Conservation (phyloP, 139 green algal genomes). For the Chlamydomonas eustigma region DNA sequence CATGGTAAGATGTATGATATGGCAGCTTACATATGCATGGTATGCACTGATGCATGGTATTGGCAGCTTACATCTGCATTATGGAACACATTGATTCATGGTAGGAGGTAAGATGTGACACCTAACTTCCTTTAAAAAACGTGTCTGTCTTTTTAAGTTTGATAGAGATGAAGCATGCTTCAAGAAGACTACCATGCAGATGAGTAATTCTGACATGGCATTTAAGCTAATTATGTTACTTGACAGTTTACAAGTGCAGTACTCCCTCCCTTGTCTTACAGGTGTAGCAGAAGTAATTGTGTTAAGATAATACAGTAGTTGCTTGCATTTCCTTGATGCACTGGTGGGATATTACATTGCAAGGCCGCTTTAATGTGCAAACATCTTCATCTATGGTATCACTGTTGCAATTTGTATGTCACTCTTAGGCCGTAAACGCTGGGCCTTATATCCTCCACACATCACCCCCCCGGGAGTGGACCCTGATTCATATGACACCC, state of each 20-base stretch:
- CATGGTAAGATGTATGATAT: slow-evolving; percentile 30
- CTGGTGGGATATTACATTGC: too few species aligned
- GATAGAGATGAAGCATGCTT: not conserved
- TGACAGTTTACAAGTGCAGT: not conserved
- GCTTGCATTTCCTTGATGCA: too few species aligned
- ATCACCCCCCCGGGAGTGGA: slow-evolving; percentile 16
- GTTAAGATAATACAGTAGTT: too few species aligned
- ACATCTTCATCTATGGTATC: not conserved
- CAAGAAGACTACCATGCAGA: too few species aligned
- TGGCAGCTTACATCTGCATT: not conserved
- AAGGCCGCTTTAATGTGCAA: not conserved
- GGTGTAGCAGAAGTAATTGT: not conserved
- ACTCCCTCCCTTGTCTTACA: not conserved
- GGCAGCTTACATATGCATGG: slow-evolving; percentile 78
- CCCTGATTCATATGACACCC: not conserved
- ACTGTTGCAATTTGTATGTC: slow-evolving; percentile 1
- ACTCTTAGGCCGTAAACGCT: slow-evolving; percentile 42
- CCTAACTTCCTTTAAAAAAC: not conserved
- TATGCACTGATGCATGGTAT: slow-evolving; percentile 80
- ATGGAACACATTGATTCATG: not conserved
- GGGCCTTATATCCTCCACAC: slow-evolving; percentile 44
- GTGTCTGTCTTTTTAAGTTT: not conserved
- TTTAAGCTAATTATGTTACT: too few species aligned
- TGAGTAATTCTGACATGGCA: too few species aligned
- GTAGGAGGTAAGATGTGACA: not conserved